Evolutionary conservation across 305 asterid genomes (phyloP).

Genomic region (Solanum aculeatissimum): DNA sequence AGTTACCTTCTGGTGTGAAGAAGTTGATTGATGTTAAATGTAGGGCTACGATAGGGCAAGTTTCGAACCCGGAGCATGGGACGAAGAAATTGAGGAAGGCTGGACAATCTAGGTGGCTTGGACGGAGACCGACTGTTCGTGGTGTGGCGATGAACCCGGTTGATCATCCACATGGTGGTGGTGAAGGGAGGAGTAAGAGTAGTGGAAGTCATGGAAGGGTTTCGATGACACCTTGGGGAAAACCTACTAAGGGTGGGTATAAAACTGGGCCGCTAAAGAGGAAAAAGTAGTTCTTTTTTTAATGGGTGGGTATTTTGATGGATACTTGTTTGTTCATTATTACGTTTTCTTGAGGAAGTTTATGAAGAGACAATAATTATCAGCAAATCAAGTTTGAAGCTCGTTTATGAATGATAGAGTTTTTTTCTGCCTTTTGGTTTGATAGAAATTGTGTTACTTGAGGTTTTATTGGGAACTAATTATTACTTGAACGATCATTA

Average conservation of each 20-base stretch:
- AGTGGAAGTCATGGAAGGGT: slow-evolving; percentile 69
- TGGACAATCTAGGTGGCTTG: slow-evolving; percentile 79
- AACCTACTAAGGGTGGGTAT: slow-evolving; percentile 84
- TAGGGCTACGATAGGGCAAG: slow-evolving; percentile 62
- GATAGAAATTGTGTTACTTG: background rate
- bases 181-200: slow-evolving; percentile 96
- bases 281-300: slow-evolving; percentile 21
- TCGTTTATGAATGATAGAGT: background rate
- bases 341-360: background rate
- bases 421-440: background rate
- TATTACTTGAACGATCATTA: background rate
- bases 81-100: slow-evolving; percentile 77
- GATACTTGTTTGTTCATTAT: background rate
- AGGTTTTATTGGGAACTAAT: background rate
- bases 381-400: background rate
- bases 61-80: slow-evolving; percentile 51
- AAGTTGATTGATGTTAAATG: slow-evolving; percentile 63
- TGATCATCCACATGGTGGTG: slow-evolving; percentile 97
- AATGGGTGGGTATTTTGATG: background rate
- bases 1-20: slow-evolving; percentile 68
- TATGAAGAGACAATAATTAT: background rate
- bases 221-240: slow-evolving; percentile 87
- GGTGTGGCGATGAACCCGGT: slow-evolving; percentile 95
- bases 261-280: slow-evolving; percentile 71
- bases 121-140: slow-evolving; percentile 71